Base-by-base conservation (phyloP, 164 flowering plant genomes). In the Magnolia kwangsiensis region DNA sequence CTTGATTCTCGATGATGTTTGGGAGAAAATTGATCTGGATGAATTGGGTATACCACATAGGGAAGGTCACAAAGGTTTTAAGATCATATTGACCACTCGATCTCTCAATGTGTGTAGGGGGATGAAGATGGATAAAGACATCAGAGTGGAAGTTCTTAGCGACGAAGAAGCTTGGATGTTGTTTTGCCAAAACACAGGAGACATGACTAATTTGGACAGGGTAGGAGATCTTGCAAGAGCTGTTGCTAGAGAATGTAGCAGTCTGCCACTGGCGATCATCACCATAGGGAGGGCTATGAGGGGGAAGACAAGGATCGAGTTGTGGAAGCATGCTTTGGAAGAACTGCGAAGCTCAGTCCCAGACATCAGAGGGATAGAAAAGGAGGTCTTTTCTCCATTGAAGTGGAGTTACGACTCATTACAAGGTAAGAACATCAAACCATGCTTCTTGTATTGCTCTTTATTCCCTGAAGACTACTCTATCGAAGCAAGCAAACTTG, bases 241-340 rank as follows among this genome's bases (percentile, higher is more conserved):
- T 8, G 75, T 73, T 45, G 63, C 37, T 37, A 16, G 27, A 29
- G 75, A 73, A 24, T 73, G 75, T 73, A 51, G 49, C 7, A 51
- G 75, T 59, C 21, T 73, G 13, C 68, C 67, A 4, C 68, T 73
- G 8, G 75, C 67, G 16, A 59, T 73, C 50, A 58, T 59, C 18
- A 73, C 75, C 3, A 51, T 73, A 4, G n/a, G 74, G 78, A 18
- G 18, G 37, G 67, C 75, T 59, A 73, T 73, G 75, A 73, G 75
- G 16, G 67, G 51, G 8, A n/a, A 23, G 75, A 31, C 14, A 4
- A 50, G 37, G 27, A 16, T 19, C 37, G 7, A 5, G 9, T 16
- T 59, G 18, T 73, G 75, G 75, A 58, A 21, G 67, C 23, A 59
- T 59, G 75, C 75, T 13, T 59, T 63, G 67, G 21, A 27, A 27